phyloP scores from a whole-genome alignment of 1,284 basidiomycete species.

The Pseudozyma tsukubaensis region DNA sequence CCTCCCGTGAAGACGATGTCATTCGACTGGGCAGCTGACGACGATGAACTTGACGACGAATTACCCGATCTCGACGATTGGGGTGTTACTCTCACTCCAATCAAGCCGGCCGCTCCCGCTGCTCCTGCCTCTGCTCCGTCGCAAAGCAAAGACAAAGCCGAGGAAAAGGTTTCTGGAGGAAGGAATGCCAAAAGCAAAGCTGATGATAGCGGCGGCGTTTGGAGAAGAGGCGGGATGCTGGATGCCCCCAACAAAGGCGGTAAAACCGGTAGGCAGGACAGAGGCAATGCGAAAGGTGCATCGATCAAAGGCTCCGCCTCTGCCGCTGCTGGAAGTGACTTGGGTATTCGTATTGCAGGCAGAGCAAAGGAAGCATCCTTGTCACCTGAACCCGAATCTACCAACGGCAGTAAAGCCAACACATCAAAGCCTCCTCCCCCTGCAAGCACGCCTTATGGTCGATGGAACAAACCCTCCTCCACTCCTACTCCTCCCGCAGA shows the following conservation, averaged over 20 bases:
- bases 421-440: slow-evolving; percentile 8
- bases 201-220: slow-evolving; percentile 1
- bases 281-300: background rate
- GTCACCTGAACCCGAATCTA: slow-evolving; percentile 14
- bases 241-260: background rate
- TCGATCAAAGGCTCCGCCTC: background rate
- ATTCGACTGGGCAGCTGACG: slow-evolving; percentile 61
- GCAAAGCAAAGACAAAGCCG: background rate
- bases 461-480: slow-evolving; percentile 24
- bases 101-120: slow-evolving; percentile 12
- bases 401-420: background rate
- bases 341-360: slow-evolving; percentile 46
- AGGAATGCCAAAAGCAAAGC: slow-evolving; percentile 1
- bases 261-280: background rate
- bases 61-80: slow-evolving; percentile 59
- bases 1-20: slow-evolving; percentile 16
- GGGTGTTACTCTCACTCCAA: slow-evolving; percentile 44
- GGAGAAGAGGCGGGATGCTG: slow-evolving; percentile 7
- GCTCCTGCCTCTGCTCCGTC: background rate
- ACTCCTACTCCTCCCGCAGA: background rate
- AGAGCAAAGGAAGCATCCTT: slow-evolving; percentile 25
- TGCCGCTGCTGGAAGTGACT: too few species aligned
- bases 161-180: background rate
- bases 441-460: slow-evolving; percentile 39
- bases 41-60: slow-evolving; percentile 56